Conservation (phyloP, 2,329 filamentous ascomycete genomes). For the Ophiognomonia clavigignenti-juglandacearum region DNA sequence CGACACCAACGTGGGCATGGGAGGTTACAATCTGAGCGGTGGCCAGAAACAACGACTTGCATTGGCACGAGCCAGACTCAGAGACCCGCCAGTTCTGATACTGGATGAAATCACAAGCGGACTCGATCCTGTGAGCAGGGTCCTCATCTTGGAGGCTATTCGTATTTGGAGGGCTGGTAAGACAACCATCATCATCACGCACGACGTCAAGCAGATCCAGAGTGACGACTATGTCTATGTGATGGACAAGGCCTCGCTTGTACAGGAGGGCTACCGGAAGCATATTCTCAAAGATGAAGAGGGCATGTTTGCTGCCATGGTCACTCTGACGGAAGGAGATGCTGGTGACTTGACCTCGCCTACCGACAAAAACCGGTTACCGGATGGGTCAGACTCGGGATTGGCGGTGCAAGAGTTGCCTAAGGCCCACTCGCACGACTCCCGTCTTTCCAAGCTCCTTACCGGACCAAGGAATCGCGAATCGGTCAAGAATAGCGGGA, state of each 20-base stretch:
- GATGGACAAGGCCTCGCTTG: slow-evolving; percentile 63
- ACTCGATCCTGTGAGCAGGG: slow-evolving; percentile 68
- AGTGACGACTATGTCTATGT: slow-evolving; percentile 75
- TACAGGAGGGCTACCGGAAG: slow-evolving; percentile 62
- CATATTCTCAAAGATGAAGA: slow-evolving; percentile 42
- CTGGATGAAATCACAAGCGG: slow-evolving; percentile 87
- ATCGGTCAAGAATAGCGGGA: not conserved
- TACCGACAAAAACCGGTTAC: not conserved
- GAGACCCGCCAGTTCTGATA: slow-evolving; percentile 75
- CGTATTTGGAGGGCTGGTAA: slow-evolving; percentile 72
- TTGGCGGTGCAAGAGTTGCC: not conserved
- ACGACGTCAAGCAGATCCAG: slow-evolving; percentile 74
- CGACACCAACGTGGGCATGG: slow-evolving; percentile 64
- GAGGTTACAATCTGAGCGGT: slow-evolving; percentile 71
- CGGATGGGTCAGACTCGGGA: not conserved
- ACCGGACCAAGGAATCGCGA: not conserved
- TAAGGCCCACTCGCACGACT: not conserved
- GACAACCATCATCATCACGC: slow-evolving; percentile 91
- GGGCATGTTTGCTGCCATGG: slow-evolving; percentile 43
- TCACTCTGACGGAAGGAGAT: slow-evolving; percentile 20
- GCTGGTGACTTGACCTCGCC: not conserved
- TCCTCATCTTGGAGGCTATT: slow-evolving; percentile 68
- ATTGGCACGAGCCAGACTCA: slow-evolving; percentile 70
- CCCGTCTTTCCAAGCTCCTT: slow-evolving; percentile 6
- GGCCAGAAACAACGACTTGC: slow-evolving; percentile 81